A percentile compares a stretch with the other conserved stretches of the same genome.
Evolutionary conservation across 148 eudicot species (phyloP).

Genomic region (Rhododendron simsii): DNA sequence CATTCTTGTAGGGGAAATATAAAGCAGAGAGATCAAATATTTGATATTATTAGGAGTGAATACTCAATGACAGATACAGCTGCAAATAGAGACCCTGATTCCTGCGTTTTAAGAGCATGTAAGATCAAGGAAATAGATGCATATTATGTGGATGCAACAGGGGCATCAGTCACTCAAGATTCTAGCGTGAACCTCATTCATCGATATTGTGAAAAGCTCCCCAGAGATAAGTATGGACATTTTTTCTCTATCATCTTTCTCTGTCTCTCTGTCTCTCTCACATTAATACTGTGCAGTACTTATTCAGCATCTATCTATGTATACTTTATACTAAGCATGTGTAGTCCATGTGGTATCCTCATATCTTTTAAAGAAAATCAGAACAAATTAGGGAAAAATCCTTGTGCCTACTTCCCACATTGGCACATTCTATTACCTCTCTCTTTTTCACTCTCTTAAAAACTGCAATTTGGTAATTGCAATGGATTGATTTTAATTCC

Average conservation of each 20-base stretch:
- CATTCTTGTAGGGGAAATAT: constrained; percentile 43
- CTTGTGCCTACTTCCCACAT: not conserved
- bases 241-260: not conserved
- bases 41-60: constrained; percentile 36
- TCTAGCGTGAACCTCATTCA: constrained; percentile 44
- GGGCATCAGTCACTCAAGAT: constrained; percentile 44
- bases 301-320: not conserved
- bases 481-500: not conserved
- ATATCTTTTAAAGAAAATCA: not conserved
- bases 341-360: not conserved
- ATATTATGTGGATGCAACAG: constrained; percentile 39
- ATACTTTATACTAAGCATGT: not conserved
- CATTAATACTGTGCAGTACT: not conserved
- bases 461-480: not conserved
- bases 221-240: constrained; percentile 38
- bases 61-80: constrained; percentile 34
- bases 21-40: constrained; percentile 47
- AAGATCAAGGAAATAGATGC: constrained; percentile 19
- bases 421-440: not conserved
- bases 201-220: constrained; percentile 41
- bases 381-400: not conserved
- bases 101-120: constrained; percentile 25
- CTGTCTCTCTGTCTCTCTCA: not conserved
- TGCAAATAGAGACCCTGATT: constrained; percentile 34
- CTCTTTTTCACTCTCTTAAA: not conserved